Base-by-base conservation (phyloP, 2,329 filamentous ascomycete species). In the Penicillium nordicum region DNA sequence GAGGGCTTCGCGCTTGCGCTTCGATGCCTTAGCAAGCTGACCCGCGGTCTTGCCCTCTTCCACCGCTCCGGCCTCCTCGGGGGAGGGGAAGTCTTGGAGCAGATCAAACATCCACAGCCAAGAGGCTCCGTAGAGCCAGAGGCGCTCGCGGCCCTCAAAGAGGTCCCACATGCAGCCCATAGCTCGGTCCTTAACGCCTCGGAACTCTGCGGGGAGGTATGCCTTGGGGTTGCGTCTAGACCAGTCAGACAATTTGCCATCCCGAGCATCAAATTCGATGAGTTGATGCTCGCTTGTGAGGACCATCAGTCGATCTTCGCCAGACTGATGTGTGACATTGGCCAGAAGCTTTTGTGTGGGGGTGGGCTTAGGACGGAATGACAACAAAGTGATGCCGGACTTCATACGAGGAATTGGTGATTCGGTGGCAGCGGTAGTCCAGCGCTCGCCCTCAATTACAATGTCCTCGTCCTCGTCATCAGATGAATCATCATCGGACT, bases 21-120 rank as follows among this genome's bases (percentile, higher is more conserved):
- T 80, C 36, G 63, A 67, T 32, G 61, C 59, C 48, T 67, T 67
- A 45, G 57, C 60, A 32, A 66, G 52, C 45, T 69, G 60, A 29
- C 46, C 56, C 10, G 62, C 59, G 27, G 57, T 56, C 44, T 68
- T 63, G 30, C 58, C 59, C 38, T 69, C 63, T 42, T 70, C 58
- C 7, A 64, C 63, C 11, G 62, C 63, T 40, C 57, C 59, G 7
- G 63, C 58, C 30, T 69, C 69, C 25, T 72, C 73, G 4, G 72
- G 72, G 10, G 74, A 70, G 0, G 76, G 71, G 47, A 94, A 81
- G 71, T 96, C 88, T 66, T 83, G 82, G 21, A 84, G 83, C 30
- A 96, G 78, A 71, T 97, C 92, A 58, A 99, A 84, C 92, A 97
- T 97, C 77, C 90, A 92, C 25, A 99, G 74, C 82, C 92, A 97